Base-by-base conservation (phyloP, 331 rosid species). In the Erythrophleum ivorense region DNA sequence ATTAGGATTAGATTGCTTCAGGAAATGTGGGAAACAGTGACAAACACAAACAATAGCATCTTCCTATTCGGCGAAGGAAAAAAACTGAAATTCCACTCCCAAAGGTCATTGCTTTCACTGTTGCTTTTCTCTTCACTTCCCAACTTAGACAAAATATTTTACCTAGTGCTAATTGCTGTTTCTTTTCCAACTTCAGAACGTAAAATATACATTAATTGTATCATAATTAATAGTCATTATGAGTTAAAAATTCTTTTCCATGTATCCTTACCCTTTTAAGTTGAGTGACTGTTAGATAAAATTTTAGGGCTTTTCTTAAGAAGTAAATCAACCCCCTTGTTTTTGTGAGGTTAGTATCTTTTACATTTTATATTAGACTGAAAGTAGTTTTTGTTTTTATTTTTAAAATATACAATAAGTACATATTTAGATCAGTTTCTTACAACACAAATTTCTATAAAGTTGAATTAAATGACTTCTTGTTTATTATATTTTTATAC, bases 41-140 rank as follows among this genome's bases (percentile, higher is more conserved):
- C 63, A 73, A 72, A 81, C 88, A 78, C 77, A n/a, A 71, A 18
- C 72, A 36, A 78, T 73, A 66, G 83, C 18, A 33, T 64, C 55
- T 65, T 43, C 40, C 76, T 29, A 78, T 19, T 7, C 45, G 19
- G 33, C 33, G 48, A 46, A 18, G 48, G 64, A 18, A 7, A 18
- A 21, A 21, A 77, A 74, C 70, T 50, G 48, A 43, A 52, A 2
- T 54, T 78, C 10, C 77, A 77, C 54, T 29, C 77, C 10, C 21
- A 54, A 71, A 71, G 58, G 67, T 52, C 55, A 69, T 36, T 33
- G 67, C 53, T 62, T 68, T 72, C 38, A 49, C 81, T 74, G 69
- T 74, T 84, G 78, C 74, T 84, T 79, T 84, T 67, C 45, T 68
- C 53, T 24, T 13, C 21, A 46, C 59, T 40, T 53, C 43, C 29